phyloP scores from a whole-genome alignment of 768 basidiomycete species.

The Hortiboletus campestris region DNA sequence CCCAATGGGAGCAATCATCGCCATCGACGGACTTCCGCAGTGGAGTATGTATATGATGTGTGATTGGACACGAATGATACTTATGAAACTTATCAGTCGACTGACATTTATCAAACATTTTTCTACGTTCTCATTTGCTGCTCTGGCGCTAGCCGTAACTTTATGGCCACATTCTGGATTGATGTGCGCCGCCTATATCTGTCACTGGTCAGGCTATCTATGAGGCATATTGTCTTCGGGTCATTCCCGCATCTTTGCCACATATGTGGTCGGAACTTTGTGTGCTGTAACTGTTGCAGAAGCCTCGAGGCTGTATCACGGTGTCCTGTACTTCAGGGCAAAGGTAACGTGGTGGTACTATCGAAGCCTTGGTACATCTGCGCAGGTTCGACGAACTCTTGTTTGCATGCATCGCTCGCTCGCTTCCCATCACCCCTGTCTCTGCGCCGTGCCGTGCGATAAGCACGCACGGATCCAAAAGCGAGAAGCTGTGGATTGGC shows the following conservation, averaged over 20 bases:
- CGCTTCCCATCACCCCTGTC: slow-evolving; percentile 1
- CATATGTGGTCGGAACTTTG: slow-evolving; percentile 13
- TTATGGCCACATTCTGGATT: slow-evolving; percentile 9
- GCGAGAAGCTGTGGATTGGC: slow-evolving; percentile 8
- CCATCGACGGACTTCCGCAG: slow-evolving; percentile 25
- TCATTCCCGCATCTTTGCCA: slow-evolving; percentile 25
- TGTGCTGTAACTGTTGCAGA: slow-evolving; percentile 20
- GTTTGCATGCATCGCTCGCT: slow-evolving; percentile 7
- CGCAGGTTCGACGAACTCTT: slow-evolving; percentile 12
- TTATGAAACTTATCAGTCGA: slow-evolving; percentile 19
- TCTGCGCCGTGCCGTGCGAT: neutral
- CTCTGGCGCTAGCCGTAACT: slow-evolving; percentile 14
- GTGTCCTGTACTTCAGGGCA: slow-evolving; percentile 12
- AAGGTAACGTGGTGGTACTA: slow-evolving; percentile 14
- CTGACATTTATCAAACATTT: slow-evolving; percentile 13
- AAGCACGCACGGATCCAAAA: slow-evolving; percentile 16
- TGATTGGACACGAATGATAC: slow-evolving; percentile 16
- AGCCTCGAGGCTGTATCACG: slow-evolving; percentile 11
- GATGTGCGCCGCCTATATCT: slow-evolving; percentile 19
- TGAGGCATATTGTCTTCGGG: slow-evolving; percentile 6
- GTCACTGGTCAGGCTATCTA: slow-evolving; percentile 14
- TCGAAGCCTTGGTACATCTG: slow-evolving; percentile 2
- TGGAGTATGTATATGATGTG: neutral
- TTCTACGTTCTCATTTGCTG: slow-evolving; percentile 9
- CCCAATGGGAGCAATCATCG: slow-evolving; percentile 16